Percentiles rank a stretch among this genome's conserved stretches.
These are phyloP conservation scores for Kodamaea ohmeri DNA, from an alignment of 1,139 yeast species.

Conservation along the genomic window DNA sequence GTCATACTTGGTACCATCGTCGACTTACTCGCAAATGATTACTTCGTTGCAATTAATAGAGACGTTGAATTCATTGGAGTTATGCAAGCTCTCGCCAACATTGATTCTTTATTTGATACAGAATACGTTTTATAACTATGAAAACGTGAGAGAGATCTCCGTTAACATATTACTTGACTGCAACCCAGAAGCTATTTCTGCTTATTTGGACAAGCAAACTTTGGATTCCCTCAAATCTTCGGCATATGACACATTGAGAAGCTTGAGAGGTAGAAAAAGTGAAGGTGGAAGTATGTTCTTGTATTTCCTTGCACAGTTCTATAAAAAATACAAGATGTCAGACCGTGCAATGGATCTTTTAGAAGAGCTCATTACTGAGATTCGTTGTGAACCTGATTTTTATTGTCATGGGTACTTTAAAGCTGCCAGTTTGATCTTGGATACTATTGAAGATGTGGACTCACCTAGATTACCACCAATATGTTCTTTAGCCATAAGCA, in stretches of 20 bases:
- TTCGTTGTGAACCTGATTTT: constrained; percentile 25
- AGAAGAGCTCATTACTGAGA: constrained; percentile 26
- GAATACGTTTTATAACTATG: constrained; percentile 66
- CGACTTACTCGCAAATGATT: constrained; percentile 62
- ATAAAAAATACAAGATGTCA: constrained; percentile 15
- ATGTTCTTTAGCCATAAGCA: constrained; percentile 10
- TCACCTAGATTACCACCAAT: constrained; percentile 2
- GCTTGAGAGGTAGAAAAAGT: constrained; percentile 66
- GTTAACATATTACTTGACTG: constrained; percentile 49
- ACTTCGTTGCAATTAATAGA: constrained; percentile 51
- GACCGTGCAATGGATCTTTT: constrained; percentile 26
- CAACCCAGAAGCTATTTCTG: constrained; percentile 23
- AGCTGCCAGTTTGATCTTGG: constrained; percentile 46
- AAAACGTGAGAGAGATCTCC: constrained; percentile 64
- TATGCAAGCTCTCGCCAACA: constrained; percentile 27
- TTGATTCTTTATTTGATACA: constrained; percentile 53
- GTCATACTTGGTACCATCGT: constrained; percentile 56
- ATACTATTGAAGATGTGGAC: constrained; percentile 6
- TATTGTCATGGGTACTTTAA: constrained; percentile 58
- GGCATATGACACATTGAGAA: constrained; percentile 37
- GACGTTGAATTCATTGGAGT: constrained; percentile 24
- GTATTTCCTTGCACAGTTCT: constrained; percentile 43
- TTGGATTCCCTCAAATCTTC: neutral
- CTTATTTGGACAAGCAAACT: constrained; percentile 2
- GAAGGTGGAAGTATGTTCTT: constrained; percentile 79